phyloP scores from a whole-genome alignment of 2,329 filamentous ascomycete species.

The Sarocladium oryzae region DNA sequence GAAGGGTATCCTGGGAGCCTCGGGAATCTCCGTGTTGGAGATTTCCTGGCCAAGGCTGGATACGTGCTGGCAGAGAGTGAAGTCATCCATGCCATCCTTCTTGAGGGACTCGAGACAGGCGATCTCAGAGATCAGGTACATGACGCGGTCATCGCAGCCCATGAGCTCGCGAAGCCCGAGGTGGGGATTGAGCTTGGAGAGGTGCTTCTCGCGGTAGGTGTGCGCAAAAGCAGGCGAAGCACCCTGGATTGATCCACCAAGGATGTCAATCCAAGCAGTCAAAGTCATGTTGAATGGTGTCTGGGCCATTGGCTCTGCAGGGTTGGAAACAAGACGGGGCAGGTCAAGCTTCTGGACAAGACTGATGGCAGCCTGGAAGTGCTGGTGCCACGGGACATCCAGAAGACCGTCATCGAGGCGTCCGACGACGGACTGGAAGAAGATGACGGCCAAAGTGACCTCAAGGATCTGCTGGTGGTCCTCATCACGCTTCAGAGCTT shows the following conservation, averaged over 20 bases:
- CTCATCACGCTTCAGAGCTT: constrained; percentile 71
- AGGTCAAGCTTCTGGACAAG: constrained; percentile 82
- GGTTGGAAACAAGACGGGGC: constrained; percentile 57
- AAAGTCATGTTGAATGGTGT: constrained; percentile 94
- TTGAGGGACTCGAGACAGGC: constrained; percentile 91
- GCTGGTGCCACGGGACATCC: constrained; percentile 94
- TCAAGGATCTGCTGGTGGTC: constrained; percentile 86
- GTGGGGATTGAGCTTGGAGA: constrained; percentile 55
- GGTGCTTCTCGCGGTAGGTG: constrained; percentile 91
- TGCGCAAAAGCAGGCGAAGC: constrained; percentile 83
- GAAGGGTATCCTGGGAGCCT: constrained; percentile 54
- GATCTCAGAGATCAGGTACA: constrained; percentile 98
- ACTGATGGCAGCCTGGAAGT: constrained; percentile 86
- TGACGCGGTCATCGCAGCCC: constrained; percentile 94
- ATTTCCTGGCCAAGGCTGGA: constrained; percentile 83
- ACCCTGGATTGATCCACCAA: constrained; percentile 88
- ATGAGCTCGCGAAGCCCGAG: constrained; percentile 84
- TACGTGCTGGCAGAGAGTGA: constrained; percentile 83
- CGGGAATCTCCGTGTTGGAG: constrained; percentile 65
- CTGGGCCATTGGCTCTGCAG: constrained; percentile 44
- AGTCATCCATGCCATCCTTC: constrained; percentile 73
- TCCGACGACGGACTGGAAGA: constrained; percentile 90
- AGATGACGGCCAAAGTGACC: constrained; percentile 88
- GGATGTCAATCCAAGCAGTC: constrained; percentile 92
- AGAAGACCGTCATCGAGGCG: constrained; percentile 76